These are phyloP conservation scores for Colletotrichum trifolii DNA, from an alignment of 2,329 filamentous ascomycete genomes.

Conservation along the genomic window DNA sequence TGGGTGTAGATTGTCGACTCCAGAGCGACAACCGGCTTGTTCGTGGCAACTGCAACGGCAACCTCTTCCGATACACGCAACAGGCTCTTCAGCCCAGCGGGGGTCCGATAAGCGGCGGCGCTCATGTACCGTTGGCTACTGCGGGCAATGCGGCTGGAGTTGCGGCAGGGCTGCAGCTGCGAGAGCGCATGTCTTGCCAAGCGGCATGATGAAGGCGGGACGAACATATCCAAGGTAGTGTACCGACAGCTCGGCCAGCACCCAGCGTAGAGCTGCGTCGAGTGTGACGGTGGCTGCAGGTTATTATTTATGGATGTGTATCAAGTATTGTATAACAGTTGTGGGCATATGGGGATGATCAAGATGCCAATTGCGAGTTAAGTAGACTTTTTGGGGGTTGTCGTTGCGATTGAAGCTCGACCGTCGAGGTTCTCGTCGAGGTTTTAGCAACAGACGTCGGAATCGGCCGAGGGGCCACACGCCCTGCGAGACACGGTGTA, in stretches of 20 bases:
- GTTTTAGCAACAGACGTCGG: conserved; percentile 7
- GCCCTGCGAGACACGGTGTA: conserved; percentile 8
- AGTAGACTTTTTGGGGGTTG: not conserved
- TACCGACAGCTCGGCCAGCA: not conserved
- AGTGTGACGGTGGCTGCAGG: not conserved
- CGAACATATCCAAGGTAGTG: conserved; percentile 21
- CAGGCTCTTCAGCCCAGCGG: conserved; percentile 54
- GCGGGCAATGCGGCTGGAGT: not conserved
- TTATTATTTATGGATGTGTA: not conserved
- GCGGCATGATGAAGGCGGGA: conserved; percentile 28
- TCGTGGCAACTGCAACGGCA: conserved; percentile 76
- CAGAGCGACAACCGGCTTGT: conserved; percentile 87
- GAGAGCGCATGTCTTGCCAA: conserved; percentile 30
- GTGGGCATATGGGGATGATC: not conserved
- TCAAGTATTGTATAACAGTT: not conserved
- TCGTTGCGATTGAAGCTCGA: not conserved
- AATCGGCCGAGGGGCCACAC: conserved; percentile 20
- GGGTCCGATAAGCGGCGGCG: conserved; percentile 32
- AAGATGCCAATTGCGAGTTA: too few relatives aligned
- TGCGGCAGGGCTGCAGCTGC: conserved; percentile 19
- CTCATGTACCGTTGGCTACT: conserved; percentile 28
- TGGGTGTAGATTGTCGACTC: conserved; percentile 99
- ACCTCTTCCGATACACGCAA: conserved; percentile 86
- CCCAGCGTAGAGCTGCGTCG: not conserved
- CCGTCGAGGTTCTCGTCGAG: not conserved